Evolutionary conservation across 2,329 filamentous ascomycete species (phyloP), one percentile per base, ranked within the genome.

Genomic region (Pezicula radicicola): DNA sequence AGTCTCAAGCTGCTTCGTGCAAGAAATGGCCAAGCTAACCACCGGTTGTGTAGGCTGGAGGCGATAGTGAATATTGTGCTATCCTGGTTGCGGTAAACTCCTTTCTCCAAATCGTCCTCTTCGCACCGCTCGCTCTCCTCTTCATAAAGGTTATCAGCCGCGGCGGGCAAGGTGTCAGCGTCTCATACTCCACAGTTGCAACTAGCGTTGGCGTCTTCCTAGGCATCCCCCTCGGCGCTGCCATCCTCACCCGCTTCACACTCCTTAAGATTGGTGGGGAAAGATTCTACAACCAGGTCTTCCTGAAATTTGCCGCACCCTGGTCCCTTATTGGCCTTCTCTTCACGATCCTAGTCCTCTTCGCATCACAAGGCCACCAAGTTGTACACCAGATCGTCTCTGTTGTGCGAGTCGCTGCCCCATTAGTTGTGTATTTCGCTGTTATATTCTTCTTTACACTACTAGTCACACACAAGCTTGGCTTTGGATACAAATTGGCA

Each of bases 301-400:
- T 96, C 66, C 66, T 96, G n/a, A 80, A 78, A 33, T 84, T 80
- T 65, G 74, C 83, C 3, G 80, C 83, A 0, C 91, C 91, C 0
- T 87, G 83, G 77, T 93, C 89, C 0, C 77, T 96, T 2, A 81
- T 96, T 57, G 91, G 91, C 0, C 77, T 97, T 5, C 73, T 96
- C 1, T 96, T 92, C 73, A 96, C 91, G 1, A 94, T 96, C 60
- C 69, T 94, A 6, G 84, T 96, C 1, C 77, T 96, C 2, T 96
- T 96, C 66, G 91, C 88, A 0, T 89, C 86, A 1, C 91, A 96
- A 65, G 90, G 91, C 3, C 72, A 72, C 19, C 83, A 85, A 46
- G 89, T 94, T 1, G 86, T 93, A 1, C 81, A 89, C 59, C 90
- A 96, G 69, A 89, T 96, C 54, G 87, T 91, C 0, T 87, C 88